Conservation (phyloP, 257 asterid genomes). For the Echium plantagineum region DNA sequence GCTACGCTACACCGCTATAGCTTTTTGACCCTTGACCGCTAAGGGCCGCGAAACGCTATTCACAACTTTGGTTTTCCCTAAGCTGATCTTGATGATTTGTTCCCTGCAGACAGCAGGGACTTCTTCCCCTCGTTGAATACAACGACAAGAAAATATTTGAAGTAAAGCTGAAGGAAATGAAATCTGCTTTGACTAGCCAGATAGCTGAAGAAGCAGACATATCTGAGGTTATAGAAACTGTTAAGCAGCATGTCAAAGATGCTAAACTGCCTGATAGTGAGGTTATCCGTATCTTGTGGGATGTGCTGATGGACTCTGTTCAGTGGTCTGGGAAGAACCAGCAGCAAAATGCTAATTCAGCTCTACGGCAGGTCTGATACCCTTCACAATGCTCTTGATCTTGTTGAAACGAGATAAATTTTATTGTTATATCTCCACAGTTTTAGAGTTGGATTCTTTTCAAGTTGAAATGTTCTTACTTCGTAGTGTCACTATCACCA, state of each 20-base stretch:
- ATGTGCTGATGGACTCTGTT: slow-evolving; percentile 94
- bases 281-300: slow-evolving; percentile 85
- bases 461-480: neutral
- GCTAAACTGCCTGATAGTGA: slow-evolving; percentile 85
- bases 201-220: slow-evolving; percentile 74
- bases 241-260: slow-evolving; percentile 79
- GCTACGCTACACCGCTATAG: too few species aligned
- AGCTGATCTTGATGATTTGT: neutral
- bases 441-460: neutral
- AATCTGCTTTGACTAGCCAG: slow-evolving; percentile 66
- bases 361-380: slow-evolving; percentile 72
- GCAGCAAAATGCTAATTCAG: slow-evolving; percentile 87
- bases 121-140: slow-evolving; percentile 62
- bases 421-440: neutral
- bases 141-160: slow-evolving; percentile 76
- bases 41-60: too few species aligned
- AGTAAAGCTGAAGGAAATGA: slow-evolving; percentile 81
- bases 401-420: neutral
- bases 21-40: too few species aligned
- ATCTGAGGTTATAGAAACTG: slow-evolving; percentile 86
- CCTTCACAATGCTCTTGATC: neutral
- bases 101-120: slow-evolving; percentile 69
- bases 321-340: slow-evolving; percentile 98
- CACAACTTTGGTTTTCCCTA: too few species aligned
- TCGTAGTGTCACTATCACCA: neutral